Conservation (phyloP, 228 moss, liverwort and hornwort genomes). For the Sphagnum fallax region DNA sequence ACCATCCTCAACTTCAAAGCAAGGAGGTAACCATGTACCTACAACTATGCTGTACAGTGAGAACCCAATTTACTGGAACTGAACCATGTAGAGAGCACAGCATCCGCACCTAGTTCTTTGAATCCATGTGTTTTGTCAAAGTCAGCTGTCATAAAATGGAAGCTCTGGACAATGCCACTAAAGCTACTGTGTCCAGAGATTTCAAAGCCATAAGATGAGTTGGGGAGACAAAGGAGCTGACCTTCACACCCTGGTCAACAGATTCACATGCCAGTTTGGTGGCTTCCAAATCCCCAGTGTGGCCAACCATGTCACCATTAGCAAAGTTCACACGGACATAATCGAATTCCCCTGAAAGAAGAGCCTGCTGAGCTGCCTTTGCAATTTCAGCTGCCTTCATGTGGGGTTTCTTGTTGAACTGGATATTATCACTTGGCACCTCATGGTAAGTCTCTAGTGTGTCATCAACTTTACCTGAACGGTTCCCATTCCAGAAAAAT, state of each 20-base stretch:
- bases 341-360: constrained; percentile 62
- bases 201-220: too few species aligned
- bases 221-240: constrained; percentile 3
- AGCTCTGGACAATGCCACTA: too few species aligned
- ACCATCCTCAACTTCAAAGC: too few species aligned
- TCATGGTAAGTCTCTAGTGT: constrained; percentile 67
- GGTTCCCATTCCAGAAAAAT: constrained; percentile 88
- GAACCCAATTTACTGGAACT: too few species aligned
- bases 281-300: constrained; percentile 76
- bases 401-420: constrained; percentile 81
- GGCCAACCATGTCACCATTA: constrained; percentile 87
- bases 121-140: too few species aligned
- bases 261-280: constrained; percentile 74
- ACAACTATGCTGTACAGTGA: too few species aligned
- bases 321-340: constrained; percentile 80
- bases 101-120: too few species aligned
- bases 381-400: constrained; percentile 82
- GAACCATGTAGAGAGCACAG: too few species aligned
- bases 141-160: too few species aligned
- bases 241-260: constrained; percentile 82
- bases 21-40: too few species aligned
- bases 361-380: constrained; percentile 53
- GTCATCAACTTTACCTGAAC: constrained; percentile 60
- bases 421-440: constrained; percentile 68
- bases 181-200: too few species aligned